phyloP scores from a whole-genome alignment of 2,329 filamentous ascomycete species.

The Ploettnerulaceae sp. region DNA sequence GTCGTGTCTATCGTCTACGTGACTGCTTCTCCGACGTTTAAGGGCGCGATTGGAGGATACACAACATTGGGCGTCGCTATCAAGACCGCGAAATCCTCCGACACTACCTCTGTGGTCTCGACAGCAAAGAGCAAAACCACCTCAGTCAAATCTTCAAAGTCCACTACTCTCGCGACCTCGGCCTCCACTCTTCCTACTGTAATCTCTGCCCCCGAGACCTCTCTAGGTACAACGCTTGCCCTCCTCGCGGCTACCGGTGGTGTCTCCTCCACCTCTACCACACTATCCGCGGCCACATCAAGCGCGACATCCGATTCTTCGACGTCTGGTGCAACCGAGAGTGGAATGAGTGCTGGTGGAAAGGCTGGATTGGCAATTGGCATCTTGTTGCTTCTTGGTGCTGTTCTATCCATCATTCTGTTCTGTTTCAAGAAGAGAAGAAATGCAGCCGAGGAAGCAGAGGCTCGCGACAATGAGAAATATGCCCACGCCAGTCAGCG shows the following conservation, averaged over 20 bases:
- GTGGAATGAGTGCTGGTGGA: constrained; percentile 41
- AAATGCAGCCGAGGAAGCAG: constrained; percentile 54
- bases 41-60: constrained; percentile 45
- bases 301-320: constrained; percentile 12
- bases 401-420: constrained; percentile 63
- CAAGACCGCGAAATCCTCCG: constrained; percentile 1
- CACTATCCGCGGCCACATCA: constrained; percentile 12
- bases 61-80: constrained; percentile 34
- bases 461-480: constrained; percentile 63
- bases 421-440: constrained; percentile 67
- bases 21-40: constrained; percentile 48
- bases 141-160: neutral
- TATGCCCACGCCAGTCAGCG: constrained; percentile 26
- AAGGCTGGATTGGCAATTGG: constrained; percentile 81
- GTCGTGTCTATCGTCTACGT: constrained; percentile 45
- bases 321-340: constrained; percentile 11
- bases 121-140: neutral
- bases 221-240: constrained; percentile 13
- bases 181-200: constrained; percentile 16
- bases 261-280: constrained; percentile 1
- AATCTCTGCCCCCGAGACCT: constrained; percentile 19
- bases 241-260: constrained; percentile 13
- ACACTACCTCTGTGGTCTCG: neutral
- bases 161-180: constrained; percentile 10
- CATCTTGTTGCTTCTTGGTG: constrained; percentile 63